A percentile compares a stretch with the other conserved stretches of the same genome.
phyloP scores from a whole-genome alignment of 495 filamentous ascomycete species.

The Lineolata rhizophorae region DNA sequence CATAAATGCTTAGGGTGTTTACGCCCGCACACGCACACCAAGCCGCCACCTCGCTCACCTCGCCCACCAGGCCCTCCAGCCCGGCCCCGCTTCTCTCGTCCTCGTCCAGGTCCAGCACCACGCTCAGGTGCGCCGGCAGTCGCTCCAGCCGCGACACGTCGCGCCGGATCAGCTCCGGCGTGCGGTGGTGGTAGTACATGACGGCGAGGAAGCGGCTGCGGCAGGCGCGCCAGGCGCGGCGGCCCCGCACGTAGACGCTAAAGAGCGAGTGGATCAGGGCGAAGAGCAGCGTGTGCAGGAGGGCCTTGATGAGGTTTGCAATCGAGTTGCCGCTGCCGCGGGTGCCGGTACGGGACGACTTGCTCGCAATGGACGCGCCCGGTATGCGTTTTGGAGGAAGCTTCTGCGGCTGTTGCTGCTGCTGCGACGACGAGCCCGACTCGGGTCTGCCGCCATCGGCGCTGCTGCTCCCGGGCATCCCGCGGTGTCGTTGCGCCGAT shows the following conservation, averaged over 20 bases:
- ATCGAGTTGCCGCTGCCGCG: constrained; percentile 25
- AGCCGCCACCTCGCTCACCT: constrained; percentile 70
- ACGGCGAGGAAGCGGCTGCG: constrained; percentile 54
- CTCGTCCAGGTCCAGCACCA: constrained; percentile 56
- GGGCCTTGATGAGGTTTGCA: constrained; percentile 37
- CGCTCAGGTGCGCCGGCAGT: constrained; percentile 68
- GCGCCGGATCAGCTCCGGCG: constrained; percentile 69
- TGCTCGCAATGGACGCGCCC: constrained; percentile 16
- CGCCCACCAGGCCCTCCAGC: constrained; percentile 64
- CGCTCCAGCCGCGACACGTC: constrained; percentile 57
- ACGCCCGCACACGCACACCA: constrained; percentile 85
- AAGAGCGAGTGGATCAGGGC: constrained; percentile 59
- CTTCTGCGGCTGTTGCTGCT: no score
- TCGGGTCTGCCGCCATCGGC: no score
- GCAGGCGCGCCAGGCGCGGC: constrained; percentile 57
- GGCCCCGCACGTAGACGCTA: constrained; percentile 61
- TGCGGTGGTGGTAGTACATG: constrained; percentile 79
- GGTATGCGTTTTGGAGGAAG: no score
- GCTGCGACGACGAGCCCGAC: no score
- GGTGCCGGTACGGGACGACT: constrained; percentile 7
- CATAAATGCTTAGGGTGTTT: constrained; percentile 67
- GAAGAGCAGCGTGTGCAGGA: constrained; percentile 48
- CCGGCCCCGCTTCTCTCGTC: constrained; percentile 41
- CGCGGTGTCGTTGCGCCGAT: no score
- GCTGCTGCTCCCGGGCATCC: no score